Evolutionary conservation across 2,329 filamentous ascomycete genomes (phyloP), one percentile per base, ranked within the genome.

Genomic region (Fusarium annulatum): DNA sequence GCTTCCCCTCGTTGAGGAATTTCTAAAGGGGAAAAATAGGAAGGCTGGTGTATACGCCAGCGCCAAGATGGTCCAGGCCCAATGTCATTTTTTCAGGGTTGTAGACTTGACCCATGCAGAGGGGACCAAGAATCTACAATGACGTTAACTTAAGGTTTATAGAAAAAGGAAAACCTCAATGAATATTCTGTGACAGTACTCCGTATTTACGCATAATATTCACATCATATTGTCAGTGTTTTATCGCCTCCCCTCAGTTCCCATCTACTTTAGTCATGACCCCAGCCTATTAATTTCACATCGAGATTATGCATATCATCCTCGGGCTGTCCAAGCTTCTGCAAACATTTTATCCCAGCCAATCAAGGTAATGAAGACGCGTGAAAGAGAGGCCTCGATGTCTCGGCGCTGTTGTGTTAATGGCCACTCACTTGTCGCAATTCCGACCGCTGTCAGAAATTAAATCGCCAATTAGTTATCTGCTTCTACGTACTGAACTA

Each of bases 21-120:
- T 45, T 65, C 60, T 28, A 69, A 64, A 59, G 67, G 67, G 51
- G 58, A 69, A 69, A 69, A 65, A 65, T 69, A 41, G 43, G 67
- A 69, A 65, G 67, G 67, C 49, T 69, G 67, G 66, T 69, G 46
- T 65, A 26, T 39, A 48, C 55, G 49, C 59, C 59, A 69, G 41
- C 45, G 58, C 65, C 58, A 69, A 58, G 59, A 42, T 64, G 52
- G 67, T 23, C 59, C 52, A 48, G 52, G 52, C 51, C 28, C 46
- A 16, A 16, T 12, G 41, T 36, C 48, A 28, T 55, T 28, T 52
- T 67, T 67, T 26, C 59, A 69, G 52, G 52, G 45, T 30, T 23
- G 26, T 68, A 34, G 46, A 48, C 38, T 67, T 30, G 21, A 33
- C 34, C 63, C 42, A 56, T 62, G 36, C 11, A 55, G 18, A 46